Conservation (phyloP, 1,284 basidiomycete genomes). For the Ustilago vetiveriae region DNA sequence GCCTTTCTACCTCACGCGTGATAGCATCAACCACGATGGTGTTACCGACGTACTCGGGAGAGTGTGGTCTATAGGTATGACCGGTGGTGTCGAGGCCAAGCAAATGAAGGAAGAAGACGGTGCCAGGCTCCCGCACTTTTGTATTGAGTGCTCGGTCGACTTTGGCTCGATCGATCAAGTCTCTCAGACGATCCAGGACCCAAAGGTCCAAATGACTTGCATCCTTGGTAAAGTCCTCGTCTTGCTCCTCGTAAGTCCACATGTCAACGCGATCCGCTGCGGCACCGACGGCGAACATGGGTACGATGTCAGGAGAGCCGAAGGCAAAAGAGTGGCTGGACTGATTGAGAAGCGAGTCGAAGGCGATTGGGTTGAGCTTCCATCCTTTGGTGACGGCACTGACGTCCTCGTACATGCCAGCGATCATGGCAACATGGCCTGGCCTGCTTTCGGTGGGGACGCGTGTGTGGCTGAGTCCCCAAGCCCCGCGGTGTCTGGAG, state of each 20-base stretch:
- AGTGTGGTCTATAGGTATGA: slow-evolving; percentile 86
- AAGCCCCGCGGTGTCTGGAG: slow-evolving; percentile 75
- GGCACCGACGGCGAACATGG: slow-evolving; percentile 84
- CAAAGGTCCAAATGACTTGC: slow-evolving; percentile 81
- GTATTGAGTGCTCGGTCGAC: slow-evolving; percentile 68
- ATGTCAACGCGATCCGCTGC: slow-evolving; percentile 75
- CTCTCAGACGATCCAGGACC: slow-evolving; percentile 77
- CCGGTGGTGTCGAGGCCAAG: slow-evolving; percentile 88
- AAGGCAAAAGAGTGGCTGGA: slow-evolving; percentile 82
- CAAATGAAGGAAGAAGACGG: slow-evolving; percentile 85
- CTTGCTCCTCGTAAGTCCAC: slow-evolving; percentile 81
- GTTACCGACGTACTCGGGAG: slow-evolving; percentile 86
- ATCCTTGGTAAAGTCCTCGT: slow-evolving; percentile 73
- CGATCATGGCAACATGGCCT: slow-evolving; percentile 86
- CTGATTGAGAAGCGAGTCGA: slow-evolving; percentile 89
- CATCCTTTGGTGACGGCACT: slow-evolving; percentile 88
- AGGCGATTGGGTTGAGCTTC: slow-evolving; percentile 89
- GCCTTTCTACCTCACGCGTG: slow-evolving; percentile 75
- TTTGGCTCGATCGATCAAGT: slow-evolving; percentile 66
- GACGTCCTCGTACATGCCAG: slow-evolving; percentile 92
- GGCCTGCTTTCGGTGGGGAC: slow-evolving; percentile 89
- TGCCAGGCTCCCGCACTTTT: slow-evolving; percentile 71
- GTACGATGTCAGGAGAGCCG: slow-evolving; percentile 87
- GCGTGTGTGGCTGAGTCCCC: slow-evolving; percentile 84
- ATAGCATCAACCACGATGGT: slow-evolving; percentile 83